Evolutionary conservation across 129 eudicot genomes (phyloP).

Genomic region (Kitagawia praeruptora): DNA sequence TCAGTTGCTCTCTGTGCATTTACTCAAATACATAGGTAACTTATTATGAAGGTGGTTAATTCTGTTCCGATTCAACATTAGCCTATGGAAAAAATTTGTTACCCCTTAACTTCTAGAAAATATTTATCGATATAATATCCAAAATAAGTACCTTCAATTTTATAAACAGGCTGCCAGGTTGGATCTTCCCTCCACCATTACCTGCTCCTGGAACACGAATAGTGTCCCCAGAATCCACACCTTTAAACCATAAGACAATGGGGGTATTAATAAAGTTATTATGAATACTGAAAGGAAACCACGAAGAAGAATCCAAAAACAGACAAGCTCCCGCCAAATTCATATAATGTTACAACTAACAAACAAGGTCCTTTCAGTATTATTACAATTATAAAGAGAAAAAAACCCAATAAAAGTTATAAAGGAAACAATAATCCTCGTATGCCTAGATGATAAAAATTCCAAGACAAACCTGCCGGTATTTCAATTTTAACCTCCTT

Average conservation of each 20-base stretch:
- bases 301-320: not conserved
- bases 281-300: not conserved
- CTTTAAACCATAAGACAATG: conserved; percentile 25
- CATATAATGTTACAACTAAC: too few relatives aligned
- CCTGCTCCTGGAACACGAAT: conserved; percentile 88
- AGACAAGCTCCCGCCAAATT: conserved; percentile 2
- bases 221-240: conserved; percentile 87
- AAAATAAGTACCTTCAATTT: conserved; percentile 48
- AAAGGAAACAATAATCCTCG: not conserved
- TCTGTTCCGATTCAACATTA: not conserved
- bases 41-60: not conserved
- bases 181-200: conserved; percentile 51
- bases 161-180: conserved; percentile 66
- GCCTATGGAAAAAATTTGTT: not conserved
- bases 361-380: not conserved
- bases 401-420: not conserved
- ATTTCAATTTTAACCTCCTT: conserved; percentile 65
- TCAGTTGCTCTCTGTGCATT: not conserved
- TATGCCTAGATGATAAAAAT: not conserved
- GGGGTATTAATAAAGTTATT: not conserved
- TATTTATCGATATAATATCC: not conserved
- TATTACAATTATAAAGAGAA: not conserved
- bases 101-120: not conserved
- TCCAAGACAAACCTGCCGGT: conserved; percentile 70
- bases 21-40: not conserved